These are phyloP conservation scores for Cladobotryum mycophilum DNA, from an alignment of 2,329 filamentous ascomycete genomes.

Conservation along the genomic window DNA sequence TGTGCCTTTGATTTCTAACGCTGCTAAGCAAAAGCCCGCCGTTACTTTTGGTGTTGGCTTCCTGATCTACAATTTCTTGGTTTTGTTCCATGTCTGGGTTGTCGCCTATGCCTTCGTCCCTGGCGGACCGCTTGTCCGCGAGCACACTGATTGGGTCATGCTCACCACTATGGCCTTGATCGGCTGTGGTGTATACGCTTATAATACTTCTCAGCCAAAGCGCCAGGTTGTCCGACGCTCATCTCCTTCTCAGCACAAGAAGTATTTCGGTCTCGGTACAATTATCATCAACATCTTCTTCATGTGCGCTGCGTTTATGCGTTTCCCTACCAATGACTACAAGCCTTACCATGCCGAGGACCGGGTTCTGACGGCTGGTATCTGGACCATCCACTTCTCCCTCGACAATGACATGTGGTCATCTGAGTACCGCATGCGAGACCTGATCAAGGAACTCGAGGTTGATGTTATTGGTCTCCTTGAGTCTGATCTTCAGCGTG, in stretches of 20 bases:
- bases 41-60: constrained; percentile 83
- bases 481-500: constrained; percentile 88
- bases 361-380: constrained; percentile 85
- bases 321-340: constrained; percentile 91
- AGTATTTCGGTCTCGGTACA: constrained; percentile 52
- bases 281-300: constrained; percentile 75
- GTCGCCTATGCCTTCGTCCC: constrained; percentile 98
- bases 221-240: constrained; percentile 27
- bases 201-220: constrained; percentile 45
- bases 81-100: constrained; percentile 98
- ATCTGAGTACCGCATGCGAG: constrained; percentile 86
- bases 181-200: constrained; percentile 76
- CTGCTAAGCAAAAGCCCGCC: constrained; percentile 69
- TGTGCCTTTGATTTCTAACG: constrained; percentile 67
- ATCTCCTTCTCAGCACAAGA: constrained; percentile 39
- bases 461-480: constrained; percentile 95
- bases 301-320: constrained; percentile 73
- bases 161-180: constrained; percentile 75
- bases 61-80: constrained; percentile 84
- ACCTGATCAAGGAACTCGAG: constrained; percentile 88
- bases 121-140: constrained; percentile 83
- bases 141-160: constrained; percentile 97
- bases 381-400: constrained; percentile 98
- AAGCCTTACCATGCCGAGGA: constrained; percentile 81
- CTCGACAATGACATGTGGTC: constrained; percentile 99